Base-by-base conservation (phyloP, 495 filamentous ascomycete species). In the Trichoderma parareesei region DNA sequence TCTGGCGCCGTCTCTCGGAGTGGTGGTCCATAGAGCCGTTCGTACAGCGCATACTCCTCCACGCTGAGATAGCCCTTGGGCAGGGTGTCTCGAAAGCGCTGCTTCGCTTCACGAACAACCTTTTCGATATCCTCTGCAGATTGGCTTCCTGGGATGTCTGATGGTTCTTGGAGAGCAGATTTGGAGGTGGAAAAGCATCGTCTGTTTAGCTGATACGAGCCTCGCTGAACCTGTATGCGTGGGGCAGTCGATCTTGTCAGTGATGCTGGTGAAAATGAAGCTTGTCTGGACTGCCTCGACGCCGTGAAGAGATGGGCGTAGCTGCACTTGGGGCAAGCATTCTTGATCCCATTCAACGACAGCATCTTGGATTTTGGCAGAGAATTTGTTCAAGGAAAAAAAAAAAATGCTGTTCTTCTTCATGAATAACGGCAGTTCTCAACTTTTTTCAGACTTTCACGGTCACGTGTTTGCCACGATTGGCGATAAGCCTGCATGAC, bases 1-100 rank as follows among this genome's bases (percentile, higher is more conserved):
- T 84, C 82, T 9, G 81, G 77, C 40, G 67, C 73, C 7, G 84
- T 85, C 48, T 82, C 82, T 61, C 79, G 79, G 67, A 81, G 72
- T 35, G 82, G 91, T 67, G 77, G 81, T 1, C 93, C 94, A 75
- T 92, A 98, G 10, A 96, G 76, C 65, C 91, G 82, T 65, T 88
- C 86, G 71, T 96, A 98, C 2, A 96, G 70, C 48, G 76, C 75
- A 57, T 89, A 87, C 71, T 96, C 93, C 38, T 87, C 80, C 5
- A 81, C 78, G 16, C 83, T 82, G 55, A 98, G 72, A 64, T 88
- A 82, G 16, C 82, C 87, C n/a, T 86, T 81, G 0, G 94, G 94
- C 10, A 97, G 75, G 2, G 79, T 85, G 67, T 94, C 85, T 49
- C 93, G 90, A 73, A 90, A 96, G 11, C 82, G 78, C 67, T 89